Percentiles rank a stretch among this genome's conserved stretches.
Evolutionary conservation across 768 basidiomycete species (phyloP).

Genomic region (Panus rudis): DNA sequence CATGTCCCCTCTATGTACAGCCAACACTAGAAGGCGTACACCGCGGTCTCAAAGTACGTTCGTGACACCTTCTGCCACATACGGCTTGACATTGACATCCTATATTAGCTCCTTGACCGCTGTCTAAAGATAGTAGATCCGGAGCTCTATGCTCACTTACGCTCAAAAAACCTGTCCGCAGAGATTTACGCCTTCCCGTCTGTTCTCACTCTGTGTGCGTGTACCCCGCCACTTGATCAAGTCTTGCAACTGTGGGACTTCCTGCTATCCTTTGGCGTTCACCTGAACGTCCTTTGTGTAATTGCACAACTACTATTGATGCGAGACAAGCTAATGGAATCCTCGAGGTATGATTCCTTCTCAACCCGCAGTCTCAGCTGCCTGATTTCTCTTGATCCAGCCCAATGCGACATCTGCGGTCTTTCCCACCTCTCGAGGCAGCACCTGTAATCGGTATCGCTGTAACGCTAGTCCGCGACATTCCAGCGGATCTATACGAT

Average conservation of each 20-base stretch:
- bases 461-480: conserved; percentile 87
- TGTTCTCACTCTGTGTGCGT: conserved; percentile 90
- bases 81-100: too few species aligned
- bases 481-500: conserved; percentile 81
- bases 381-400: conserved; percentile 33
- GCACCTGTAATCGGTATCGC: conserved; percentile 86
- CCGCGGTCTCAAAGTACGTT: conserved; percentile 77
- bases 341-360: conserved; percentile 55
- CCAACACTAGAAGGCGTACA: conserved; percentile 96
- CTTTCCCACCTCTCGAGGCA: conserved; percentile 88
- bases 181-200: conserved; percentile 98
- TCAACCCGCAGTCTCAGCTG: neutral
- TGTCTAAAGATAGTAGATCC: conserved; percentile 90
- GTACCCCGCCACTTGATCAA: conserved; percentile 93
- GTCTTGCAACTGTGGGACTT: conserved; percentile 97
- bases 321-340: conserved; percentile 83
- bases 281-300: conserved; percentile 93
- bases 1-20: conserved; percentile 94
- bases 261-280: conserved; percentile 91
- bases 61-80: neutral
- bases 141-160: conserved; percentile 72
- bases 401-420: conserved; percentile 91
- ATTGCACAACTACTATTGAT: conserved; percentile 92
- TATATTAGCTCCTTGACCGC: conserved; percentile 74
- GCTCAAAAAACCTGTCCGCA: conserved; percentile 87